Base-by-base conservation (phyloP, 306 rosid genomes). In the Acacia crassicarpa region DNA sequence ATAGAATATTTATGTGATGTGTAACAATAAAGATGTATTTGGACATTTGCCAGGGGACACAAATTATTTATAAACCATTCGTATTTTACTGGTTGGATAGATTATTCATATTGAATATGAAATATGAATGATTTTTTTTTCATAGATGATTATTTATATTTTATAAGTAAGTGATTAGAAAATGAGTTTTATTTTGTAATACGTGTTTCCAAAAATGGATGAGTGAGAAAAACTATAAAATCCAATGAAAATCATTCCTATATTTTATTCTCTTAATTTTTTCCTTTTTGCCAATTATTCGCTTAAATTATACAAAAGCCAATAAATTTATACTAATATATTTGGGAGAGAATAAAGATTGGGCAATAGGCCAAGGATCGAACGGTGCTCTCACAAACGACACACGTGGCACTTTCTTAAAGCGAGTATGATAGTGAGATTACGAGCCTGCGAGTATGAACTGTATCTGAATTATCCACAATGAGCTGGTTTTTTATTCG, bases 391-490 rank as follows among this genome's bases (percentile, higher is more conserved):
- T 35, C 4, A 8, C 2, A 5, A 35, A 40, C 3, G 16, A 20
- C 17, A 61, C 51, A 40, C 49, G 49, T 19, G 74, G 49, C 49
- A n/a, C 16, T 20, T 38, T 10, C 1, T 4, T 4, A n/a, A 11
- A 68, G 74, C 74, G 74, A 40, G 51, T 68, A 9, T 4, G 27
- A n/a, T 20, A 9, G 32, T 40, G 9, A 9, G 17, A 19, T 51
- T 20, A 12, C 23, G n/a, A 51, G 20, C 9, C 65, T 33, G 87
- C 87, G 84, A 70, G 84, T 81, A 33, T 66, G 63, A 46, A 25
- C 3, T 38, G 33, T 43, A 46, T 40, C 72, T 19, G 12, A 43
- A 75, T 83, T 83, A 85, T 85, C 86, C 89, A 67, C 76, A 77
- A 69, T 22, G 82, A 9, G 48, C 83, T 80, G 66, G 40, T 32